Base-by-base conservation (phyloP, 2,329 filamentous ascomycete species). In the Fusarium sp. region DNA sequence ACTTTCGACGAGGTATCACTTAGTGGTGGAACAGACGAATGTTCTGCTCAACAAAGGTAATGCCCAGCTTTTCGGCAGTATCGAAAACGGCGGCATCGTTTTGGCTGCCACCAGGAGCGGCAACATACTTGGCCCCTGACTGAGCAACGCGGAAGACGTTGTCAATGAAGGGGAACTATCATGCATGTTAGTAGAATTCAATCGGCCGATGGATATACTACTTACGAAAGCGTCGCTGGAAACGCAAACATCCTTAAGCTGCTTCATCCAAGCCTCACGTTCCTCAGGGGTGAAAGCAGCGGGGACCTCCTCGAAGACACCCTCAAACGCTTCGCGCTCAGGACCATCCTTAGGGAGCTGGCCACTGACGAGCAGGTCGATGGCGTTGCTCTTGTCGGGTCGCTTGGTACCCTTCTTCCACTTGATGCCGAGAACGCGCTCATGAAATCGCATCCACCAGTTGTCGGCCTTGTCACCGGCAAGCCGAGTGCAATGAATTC, bases 381-480 rank as follows among this genome's bases (percentile, higher is more conserved):
- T 98, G 75, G 95, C 96, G 83, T 99, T 99, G 87, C 93, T 97
- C 90, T 98, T 99, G 83, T 98, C 96, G 53, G 96, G 90, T 66
- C 96, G 91, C 91, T 98, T 98, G 81, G 93, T 94, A 79, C 96
- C 96, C 87, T 96, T 96, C 90, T 98, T 98, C 94, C 95, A 99
- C 87, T 96, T 94, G 82, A 99, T 92, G 80, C 87, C 88, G 56
- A 98, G 89, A 18, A 96, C 94, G 60, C 94, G 92, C 77, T 94
- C 92, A 87, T 98, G 94, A 91, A 98, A 98, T 80, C 96, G 93
- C 88, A 99, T 93, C 96, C 96, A 99, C 96, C 96, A 98, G 88
- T 97, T 98, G 85, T 99, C 96, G 55, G 95, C 94, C 89, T 99
- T 99, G 87, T 98, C 96, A 69, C 96, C 96, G 17, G 96, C 96